These are phyloP conservation scores for Solanum commersonii DNA, from an alignment of 257 asterid genomes.

Conservation along the genomic window DNA sequence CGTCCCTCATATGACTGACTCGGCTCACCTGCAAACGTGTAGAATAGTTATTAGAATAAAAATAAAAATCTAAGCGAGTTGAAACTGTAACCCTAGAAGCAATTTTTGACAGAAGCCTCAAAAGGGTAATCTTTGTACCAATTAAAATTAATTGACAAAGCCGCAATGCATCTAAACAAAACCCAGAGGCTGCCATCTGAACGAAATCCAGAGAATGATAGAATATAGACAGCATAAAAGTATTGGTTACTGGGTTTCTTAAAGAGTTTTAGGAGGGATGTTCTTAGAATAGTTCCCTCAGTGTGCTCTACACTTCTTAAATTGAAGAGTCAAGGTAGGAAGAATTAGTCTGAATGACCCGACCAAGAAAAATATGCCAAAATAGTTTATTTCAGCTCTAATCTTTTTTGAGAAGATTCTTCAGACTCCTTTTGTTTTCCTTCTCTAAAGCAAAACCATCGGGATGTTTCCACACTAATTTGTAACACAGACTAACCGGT, in stretches of 20 bases:
- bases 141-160: background rate
- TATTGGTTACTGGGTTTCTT: background rate
- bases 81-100: background rate
- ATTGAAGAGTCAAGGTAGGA: background rate
- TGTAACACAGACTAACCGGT: conserved; percentile 37
- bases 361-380: background rate
- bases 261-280: background rate
- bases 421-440: background rate
- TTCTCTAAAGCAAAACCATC: background rate
- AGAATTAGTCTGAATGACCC: background rate
- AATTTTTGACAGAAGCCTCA: background rate
- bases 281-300: background rate
- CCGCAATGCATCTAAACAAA: background rate
- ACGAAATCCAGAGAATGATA: background rate
- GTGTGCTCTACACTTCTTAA: background rate
- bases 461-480: background rate
- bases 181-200: background rate
- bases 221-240: background rate
- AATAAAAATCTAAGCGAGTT: background rate
- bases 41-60: background rate
- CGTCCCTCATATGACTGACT: conserved; percentile 54
- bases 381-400: background rate
- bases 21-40: conserved; percentile 43
- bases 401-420: background rate
- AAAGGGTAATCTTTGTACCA: background rate